A percentile compares a stretch with the other conserved stretches of the same genome.
phyloP scores from a whole-genome alignment of 2,329 filamentous ascomycete species.

The Sclerotinia nivalis region DNA sequence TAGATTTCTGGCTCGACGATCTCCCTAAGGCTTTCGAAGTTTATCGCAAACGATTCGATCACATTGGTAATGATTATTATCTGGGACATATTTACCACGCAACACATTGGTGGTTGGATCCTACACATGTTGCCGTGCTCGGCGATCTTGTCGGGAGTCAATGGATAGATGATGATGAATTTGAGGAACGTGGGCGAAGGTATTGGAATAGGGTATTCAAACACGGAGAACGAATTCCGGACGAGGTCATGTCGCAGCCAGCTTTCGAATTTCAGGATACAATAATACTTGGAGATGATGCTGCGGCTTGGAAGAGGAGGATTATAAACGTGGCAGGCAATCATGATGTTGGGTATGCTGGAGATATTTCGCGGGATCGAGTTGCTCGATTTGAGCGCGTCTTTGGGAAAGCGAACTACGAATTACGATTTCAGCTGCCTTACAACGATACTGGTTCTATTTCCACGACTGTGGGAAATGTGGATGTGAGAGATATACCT shows the following conservation, averaged over 20 bases:
- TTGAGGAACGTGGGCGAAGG: slow-evolving; percentile 67
- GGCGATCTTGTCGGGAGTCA: slow-evolving; percentile 93
- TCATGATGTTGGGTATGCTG: slow-evolving; percentile 95
- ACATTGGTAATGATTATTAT: slow-evolving; percentile 93
- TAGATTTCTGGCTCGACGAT: slow-evolving; percentile 67
- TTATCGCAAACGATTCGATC: slow-evolving; percentile 77
- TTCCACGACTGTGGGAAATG: slow-evolving; percentile 47
- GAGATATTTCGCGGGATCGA: slow-evolving; percentile 77
- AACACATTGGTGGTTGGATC: slow-evolving; percentile 77
- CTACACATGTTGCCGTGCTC: slow-evolving; percentile 84
- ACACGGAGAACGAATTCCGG: slow-evolving; percentile 63
- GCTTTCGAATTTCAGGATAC: slow-evolving; percentile 44
- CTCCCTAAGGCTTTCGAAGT: slow-evolving; percentile 66
- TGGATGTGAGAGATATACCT: slow-evolving; percentile 53
- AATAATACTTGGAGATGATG: slow-evolving; percentile 44
- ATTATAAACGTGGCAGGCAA: slow-evolving; percentile 93
- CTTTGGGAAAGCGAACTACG: slow-evolving; percentile 91
- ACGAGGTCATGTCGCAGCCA: slow-evolving; percentile 54
- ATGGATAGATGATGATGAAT: slow-evolving; percentile 88
- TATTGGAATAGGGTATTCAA: slow-evolving; percentile 82
- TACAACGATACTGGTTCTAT: slow-evolving; percentile 33
- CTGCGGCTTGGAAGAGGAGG: slow-evolving; percentile 65
- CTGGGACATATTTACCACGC: slow-evolving; percentile 88
- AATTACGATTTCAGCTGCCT: slow-evolving; percentile 70
- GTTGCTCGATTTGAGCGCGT: slow-evolving; percentile 77